Evolutionary conservation across 805 yeast species (phyloP).

Genomic region (Yamadazyma sp.): DNA sequence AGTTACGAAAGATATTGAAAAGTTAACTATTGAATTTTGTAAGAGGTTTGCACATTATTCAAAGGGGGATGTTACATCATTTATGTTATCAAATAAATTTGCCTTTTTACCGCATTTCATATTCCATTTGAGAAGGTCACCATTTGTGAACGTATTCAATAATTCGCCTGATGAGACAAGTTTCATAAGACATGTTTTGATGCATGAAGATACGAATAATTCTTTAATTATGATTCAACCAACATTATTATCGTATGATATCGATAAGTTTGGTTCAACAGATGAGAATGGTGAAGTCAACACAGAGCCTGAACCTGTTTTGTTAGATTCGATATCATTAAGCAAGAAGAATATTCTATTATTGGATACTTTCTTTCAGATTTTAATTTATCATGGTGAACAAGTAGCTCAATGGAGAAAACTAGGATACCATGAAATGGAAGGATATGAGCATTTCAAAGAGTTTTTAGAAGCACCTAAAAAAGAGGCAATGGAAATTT

Average conservation of each 20-base stretch:
- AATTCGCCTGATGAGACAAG: constrained; percentile 99
- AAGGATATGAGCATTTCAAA: constrained; percentile 57
- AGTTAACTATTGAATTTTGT: constrained; percentile 84
- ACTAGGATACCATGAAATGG: constrained; percentile 58
- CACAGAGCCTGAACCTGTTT: constrained; percentile 81
- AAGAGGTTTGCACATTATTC: constrained; percentile 91
- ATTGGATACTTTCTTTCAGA: constrained; percentile 76
- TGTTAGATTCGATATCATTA: constrained; percentile 89
- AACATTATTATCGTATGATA: constrained; percentile 67
- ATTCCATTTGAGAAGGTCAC: constrained; percentile 93
- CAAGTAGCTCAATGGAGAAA: constrained; percentile 66
- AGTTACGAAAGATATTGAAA: constrained; percentile 88
- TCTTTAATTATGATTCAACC: constrained; percentile 98
- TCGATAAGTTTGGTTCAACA: constrained; percentile 38
- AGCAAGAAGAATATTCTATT: constrained; percentile 83
- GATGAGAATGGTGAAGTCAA: constrained; percentile 31
- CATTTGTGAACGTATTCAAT: constrained; percentile 92
- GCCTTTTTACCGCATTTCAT: constrained; percentile 92
- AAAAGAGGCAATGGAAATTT: constrained; percentile 60
- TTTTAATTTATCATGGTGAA: constrained; percentile 64
- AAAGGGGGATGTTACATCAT: constrained; percentile 78
- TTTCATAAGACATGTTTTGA: constrained; percentile 87
- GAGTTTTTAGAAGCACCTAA: constrained; percentile 61
- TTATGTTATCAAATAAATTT: constrained; percentile 80
- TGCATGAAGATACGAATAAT: constrained; percentile 89